Percentiles rank a stretch among this genome's conserved stretches.
phyloP scores from a whole-genome alignment of 495 filamentous ascomycete species.

The Usnea hakonensis region DNA sequence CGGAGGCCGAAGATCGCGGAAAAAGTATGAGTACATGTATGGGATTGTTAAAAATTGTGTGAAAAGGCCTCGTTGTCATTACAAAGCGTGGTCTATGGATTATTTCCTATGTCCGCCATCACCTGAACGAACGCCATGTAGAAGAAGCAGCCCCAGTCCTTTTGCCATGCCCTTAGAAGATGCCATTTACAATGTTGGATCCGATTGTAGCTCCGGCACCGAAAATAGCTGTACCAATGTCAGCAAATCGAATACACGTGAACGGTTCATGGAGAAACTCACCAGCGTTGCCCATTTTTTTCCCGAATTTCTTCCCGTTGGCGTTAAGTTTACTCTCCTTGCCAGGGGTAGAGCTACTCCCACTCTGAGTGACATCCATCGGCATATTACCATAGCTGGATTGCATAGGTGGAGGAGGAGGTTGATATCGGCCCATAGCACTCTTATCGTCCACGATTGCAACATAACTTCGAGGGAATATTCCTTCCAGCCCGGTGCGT shows the following conservation, averaged over 20 bases:
- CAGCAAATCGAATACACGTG: slow-evolving; percentile 18
- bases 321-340: slow-evolving; percentile 42
- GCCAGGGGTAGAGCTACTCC: slow-evolving; percentile 26
- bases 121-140: slow-evolving; percentile 6
- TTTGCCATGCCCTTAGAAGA: slow-evolving; percentile 53
- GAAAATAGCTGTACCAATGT: slow-evolving; percentile 49
- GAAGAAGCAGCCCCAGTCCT: neutral
- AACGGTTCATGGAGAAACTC: slow-evolving; percentile 20
- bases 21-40: neutral
- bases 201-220: slow-evolving; percentile 87
- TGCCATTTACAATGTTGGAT: slow-evolving; percentile 83
- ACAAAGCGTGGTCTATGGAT: slow-evolving; percentile 12
- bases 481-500: slow-evolving; percentile 73
- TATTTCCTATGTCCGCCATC: slow-evolving; percentile 7
- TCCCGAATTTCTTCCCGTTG: slow-evolving; percentile 51
- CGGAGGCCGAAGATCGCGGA: neutral
- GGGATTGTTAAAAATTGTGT: neutral
- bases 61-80: slow-evolving; percentile 2
- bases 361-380: slow-evolving; percentile 43
- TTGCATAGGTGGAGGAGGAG: slow-evolving; percentile 29
- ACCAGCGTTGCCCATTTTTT: slow-evolving; percentile 51
- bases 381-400: slow-evolving; percentile 48
- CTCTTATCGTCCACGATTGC: slow-evolving; percentile 45
- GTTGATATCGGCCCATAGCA: slow-evolving; percentile 7
- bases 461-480: slow-evolving; percentile 90